Evolutionary conservation across 2,329 filamentous ascomycete genomes (phyloP).

Genomic region (Hymenoscyphus albidus): DNA sequence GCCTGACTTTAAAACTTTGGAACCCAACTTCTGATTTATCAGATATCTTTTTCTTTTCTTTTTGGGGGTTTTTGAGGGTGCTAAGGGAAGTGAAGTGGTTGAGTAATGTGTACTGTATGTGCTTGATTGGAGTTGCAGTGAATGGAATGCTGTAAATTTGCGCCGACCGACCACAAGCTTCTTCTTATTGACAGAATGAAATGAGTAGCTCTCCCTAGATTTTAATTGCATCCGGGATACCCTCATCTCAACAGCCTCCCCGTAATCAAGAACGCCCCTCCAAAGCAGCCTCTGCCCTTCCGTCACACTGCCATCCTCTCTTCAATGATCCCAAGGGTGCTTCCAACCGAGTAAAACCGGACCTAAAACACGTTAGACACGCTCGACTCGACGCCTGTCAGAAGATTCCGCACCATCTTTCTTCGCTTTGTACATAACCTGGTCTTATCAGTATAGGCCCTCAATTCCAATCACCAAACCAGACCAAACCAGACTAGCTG

Average conservation of each 20-base stretch:
- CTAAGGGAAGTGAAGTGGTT: no score
- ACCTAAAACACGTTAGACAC: slow-evolving; percentile 40
- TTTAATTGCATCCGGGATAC: neutral
- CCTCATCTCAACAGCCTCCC: neutral
- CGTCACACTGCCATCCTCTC: neutral
- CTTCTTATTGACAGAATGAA: neutral
- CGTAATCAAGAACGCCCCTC: slow-evolving; percentile 8
- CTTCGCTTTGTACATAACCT: slow-evolving; percentile 96
- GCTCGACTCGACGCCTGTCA: neutral
- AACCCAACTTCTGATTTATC: no score
- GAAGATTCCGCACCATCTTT: slow-evolving; percentile 67
- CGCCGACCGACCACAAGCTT: neutral
- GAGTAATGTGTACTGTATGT: neutral
- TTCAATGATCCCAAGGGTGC: slow-evolving; percentile 93
- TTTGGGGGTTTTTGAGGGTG: no score
- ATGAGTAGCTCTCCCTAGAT: neutral
- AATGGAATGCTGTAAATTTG: neutral
- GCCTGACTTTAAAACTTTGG: no score
- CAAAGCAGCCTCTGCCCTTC: neutral
- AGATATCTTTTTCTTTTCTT: no score
- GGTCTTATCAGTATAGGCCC: slow-evolving; percentile 18
- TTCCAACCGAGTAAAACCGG: slow-evolving; percentile 86
- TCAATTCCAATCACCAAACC: no score
- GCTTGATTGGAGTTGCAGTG: neutral
- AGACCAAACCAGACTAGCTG: neutral